These are phyloP conservation scores for Thelonectria blattea DNA, from an alignment of 2,329 filamentous ascomycete genomes.

Conservation along the genomic window DNA sequence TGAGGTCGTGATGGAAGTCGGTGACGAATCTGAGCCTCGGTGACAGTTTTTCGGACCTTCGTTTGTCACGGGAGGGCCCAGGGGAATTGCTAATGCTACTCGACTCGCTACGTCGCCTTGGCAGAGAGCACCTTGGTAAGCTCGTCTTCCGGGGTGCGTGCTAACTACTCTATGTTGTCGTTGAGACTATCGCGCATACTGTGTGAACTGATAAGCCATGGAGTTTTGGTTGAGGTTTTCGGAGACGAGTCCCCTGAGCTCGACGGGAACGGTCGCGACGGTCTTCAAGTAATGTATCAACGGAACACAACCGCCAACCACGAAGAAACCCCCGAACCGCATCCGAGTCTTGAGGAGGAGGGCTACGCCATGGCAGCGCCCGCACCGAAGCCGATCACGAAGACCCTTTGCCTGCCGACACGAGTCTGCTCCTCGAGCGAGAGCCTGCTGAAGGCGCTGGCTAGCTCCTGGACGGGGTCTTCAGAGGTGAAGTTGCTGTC, in stretches of 20 bases:
- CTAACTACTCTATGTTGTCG: no score
- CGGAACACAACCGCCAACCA: conserved; percentile 11
- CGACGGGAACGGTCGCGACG: neutral
- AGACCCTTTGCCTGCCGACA: conserved; percentile 7
- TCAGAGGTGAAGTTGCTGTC: neutral
- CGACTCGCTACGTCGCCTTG: no score
- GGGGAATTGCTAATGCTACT: no score
- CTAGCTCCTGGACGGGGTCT: neutral
- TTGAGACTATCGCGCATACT: no score
- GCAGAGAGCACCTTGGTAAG: no score
- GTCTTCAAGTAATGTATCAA: conserved; percentile 4
- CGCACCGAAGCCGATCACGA: conserved; percentile 16
- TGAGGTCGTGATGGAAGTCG: neutral
- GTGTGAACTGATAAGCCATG: no score
- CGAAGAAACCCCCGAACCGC: conserved; percentile 17
- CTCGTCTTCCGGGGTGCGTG: no score
- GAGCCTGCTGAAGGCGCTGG: neutral
- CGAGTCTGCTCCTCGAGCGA: neutral
- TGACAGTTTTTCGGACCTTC: neutral
- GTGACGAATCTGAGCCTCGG: neutral
- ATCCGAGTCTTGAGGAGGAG: conserved; percentile 5
- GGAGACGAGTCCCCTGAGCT: neutral
- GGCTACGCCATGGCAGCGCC: conserved; percentile 10
- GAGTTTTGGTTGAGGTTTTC: neutral
- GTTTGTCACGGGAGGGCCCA: no score